A percentile compares a stretch with the other conserved stretches of the same genome.
phyloP scores from a whole-genome alignment of 2,329 filamentous ascomycete genomes.

The Penicillium capsulatum region DNA sequence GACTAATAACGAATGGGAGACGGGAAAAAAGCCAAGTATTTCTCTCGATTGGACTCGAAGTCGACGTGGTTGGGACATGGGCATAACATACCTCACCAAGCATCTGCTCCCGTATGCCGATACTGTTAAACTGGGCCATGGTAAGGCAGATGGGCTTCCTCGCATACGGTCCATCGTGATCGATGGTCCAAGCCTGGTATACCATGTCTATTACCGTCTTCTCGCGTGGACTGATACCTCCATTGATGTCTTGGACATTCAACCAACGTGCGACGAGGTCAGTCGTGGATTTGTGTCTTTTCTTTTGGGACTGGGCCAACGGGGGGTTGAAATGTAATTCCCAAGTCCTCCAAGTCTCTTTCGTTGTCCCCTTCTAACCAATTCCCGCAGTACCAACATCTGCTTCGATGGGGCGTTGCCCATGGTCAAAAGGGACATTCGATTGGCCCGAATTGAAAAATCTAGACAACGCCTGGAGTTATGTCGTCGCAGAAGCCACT shows the following conservation, averaged over 20 bases:
- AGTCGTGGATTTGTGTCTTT: conserved; percentile 57
- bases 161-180: conserved; percentile 49
- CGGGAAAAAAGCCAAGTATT: too few species aligned
- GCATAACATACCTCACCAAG: conserved; percentile 33
- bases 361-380: neutral
- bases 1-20: too few species aligned
- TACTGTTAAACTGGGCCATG: conserved; percentile 18
- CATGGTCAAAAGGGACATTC: conserved; percentile 56
- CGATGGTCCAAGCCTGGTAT: conserved; percentile 75
- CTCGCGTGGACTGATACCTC: conserved; percentile 38
- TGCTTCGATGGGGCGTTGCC: conserved; percentile 87
- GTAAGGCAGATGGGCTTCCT: conserved; percentile 6
- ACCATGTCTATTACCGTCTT: conserved; percentile 63
- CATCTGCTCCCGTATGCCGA: conserved; percentile 32
- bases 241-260: conserved; percentile 48
- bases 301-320: conserved; percentile 56
- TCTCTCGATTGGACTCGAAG: neutral
- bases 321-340: conserved; percentile 59
- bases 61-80: conserved; percentile 21
- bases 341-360: neutral
- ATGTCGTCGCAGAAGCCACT: conserved; percentile 35
- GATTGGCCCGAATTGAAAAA: conserved; percentile 58
- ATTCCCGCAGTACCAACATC: conserved; percentile 57
- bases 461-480: conserved; percentile 55
- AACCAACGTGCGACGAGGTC: conserved; percentile 62